Percentiles rank a stretch among this genome's conserved stretches.
phyloP scores from a whole-genome alignment of 768 basidiomycete species.

The Psilocybe tampanensis region DNA sequence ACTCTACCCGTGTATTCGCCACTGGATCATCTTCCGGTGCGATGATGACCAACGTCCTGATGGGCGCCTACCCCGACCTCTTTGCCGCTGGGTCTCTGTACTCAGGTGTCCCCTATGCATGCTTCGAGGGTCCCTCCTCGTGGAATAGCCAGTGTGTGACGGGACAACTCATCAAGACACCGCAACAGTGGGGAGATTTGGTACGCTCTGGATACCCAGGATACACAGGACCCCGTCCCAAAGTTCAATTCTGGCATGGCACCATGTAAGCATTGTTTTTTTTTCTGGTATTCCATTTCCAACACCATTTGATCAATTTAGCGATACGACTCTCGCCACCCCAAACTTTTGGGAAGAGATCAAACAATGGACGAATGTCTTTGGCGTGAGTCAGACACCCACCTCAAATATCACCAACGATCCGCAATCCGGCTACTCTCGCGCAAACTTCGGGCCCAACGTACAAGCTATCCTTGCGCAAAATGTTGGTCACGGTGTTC shows the following conservation, averaged over 20 bases:
- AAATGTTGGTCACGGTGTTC: too few relatives aligned
- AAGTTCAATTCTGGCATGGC: conserved; percentile 60
- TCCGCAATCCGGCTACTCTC: too few relatives aligned
- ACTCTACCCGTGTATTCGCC: conserved; percentile 48
- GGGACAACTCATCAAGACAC: conserved; percentile 45
- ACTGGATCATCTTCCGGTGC: conserved; percentile 57
- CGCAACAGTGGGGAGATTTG: conserved; percentile 50
- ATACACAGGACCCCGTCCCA: conserved; percentile 55
- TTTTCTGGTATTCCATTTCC: too few relatives aligned
- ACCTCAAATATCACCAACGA: too few relatives aligned
- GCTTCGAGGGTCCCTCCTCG: conserved; percentile 46
- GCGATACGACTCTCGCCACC: too few relatives aligned
- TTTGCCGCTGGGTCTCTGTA: conserved; percentile 50
- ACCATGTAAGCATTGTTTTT: conserved; percentile 34
- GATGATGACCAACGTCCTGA: conserved; percentile 63
- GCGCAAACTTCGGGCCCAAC: too few relatives aligned
- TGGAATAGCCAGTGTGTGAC: conserved; percentile 51
- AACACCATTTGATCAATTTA: too few relatives aligned
- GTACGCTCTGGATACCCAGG: conserved; percentile 52
- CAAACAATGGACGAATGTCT: too few relatives aligned
- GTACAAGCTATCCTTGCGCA: too few relatives aligned
- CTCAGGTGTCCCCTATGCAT: conserved; percentile 57
- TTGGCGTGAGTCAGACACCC: too few relatives aligned
- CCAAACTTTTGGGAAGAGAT: too few relatives aligned
- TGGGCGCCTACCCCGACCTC: conserved; percentile 57